Evolutionary conservation across 768 basidiomycete genomes (phyloP).

Genomic region (Kwoniella dejecticola): DNA sequence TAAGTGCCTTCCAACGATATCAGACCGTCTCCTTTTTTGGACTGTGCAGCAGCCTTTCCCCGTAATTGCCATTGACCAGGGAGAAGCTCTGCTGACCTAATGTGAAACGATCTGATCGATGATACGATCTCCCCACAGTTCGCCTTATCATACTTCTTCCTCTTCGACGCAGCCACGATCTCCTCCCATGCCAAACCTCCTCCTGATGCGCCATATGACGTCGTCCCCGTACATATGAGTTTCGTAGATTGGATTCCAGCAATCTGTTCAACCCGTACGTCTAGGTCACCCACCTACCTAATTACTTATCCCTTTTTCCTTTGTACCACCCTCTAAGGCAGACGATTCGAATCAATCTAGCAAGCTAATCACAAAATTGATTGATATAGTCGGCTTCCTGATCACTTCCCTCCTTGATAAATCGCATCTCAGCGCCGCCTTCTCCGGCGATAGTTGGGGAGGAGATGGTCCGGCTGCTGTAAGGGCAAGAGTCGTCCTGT

Average conservation of each 20-base stretch:
- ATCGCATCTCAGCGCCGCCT: conserved; percentile 73
- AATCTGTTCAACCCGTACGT: conserved; percentile 72
- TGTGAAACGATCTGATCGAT: too few species aligned
- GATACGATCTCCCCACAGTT: too few species aligned
- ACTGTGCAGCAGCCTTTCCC: too few species aligned
- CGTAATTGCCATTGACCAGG: too few species aligned
- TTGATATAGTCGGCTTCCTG: conserved; percentile 70
- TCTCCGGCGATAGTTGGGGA: conserved; percentile 56
- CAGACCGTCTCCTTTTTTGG: background rate
- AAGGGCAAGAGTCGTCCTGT: conserved; percentile 85
- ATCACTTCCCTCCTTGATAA: conserved; percentile 95
- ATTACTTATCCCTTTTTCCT: too few species aligned
- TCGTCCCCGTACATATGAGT: conserved; percentile 74
- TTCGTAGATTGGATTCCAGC: conserved; percentile 99
- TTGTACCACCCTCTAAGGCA: too few species aligned
- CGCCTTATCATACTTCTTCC: conserved; percentile 90
- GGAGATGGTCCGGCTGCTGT: conserved; percentile 78
- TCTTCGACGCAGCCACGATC: conserved; percentile 87
- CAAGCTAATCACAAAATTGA: background rate
- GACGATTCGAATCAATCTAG: too few species aligned
- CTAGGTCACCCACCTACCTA: too few species aligned
- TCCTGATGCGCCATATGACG: conserved; percentile 68
- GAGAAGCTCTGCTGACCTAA: too few species aligned
- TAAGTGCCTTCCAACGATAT: conserved; percentile 58
- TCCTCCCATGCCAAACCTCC: conserved; percentile 83